Percentiles rank a stretch among this genome's conserved stretches.
These are phyloP conservation scores for Colletotrichum eleusines DNA, from an alignment of 2,329 filamentous ascomycete species.

Conservation along the genomic window DNA sequence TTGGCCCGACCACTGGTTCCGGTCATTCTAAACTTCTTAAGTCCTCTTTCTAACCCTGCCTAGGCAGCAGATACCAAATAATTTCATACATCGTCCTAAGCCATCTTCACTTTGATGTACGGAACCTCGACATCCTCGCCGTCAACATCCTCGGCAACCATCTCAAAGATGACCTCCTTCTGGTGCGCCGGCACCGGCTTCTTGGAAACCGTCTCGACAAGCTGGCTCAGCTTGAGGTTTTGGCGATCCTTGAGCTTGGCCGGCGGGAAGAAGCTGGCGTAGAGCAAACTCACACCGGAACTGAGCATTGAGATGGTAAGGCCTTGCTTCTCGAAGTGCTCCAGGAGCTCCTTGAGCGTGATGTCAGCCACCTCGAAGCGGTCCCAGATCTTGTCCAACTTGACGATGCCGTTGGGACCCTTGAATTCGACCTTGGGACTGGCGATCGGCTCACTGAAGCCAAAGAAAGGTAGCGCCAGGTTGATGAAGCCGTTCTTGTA, in stretches of 20 bases:
- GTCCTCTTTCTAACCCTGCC: slow-evolving; percentile 9
- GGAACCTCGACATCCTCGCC: slow-evolving; percentile 97
- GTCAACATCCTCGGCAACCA: slow-evolving; percentile 88
- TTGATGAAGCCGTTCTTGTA: slow-evolving; percentile 99
- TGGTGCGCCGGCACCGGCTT: slow-evolving; percentile 92
- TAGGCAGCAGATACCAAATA: not conserved
- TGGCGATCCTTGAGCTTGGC: slow-evolving; percentile 84
- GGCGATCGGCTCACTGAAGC: slow-evolving; percentile 95
- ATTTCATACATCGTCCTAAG: slow-evolving; percentile 45
- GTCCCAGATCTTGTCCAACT: slow-evolving; percentile 97
- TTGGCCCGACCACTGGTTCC: not conserved
- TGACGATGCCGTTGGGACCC: slow-evolving; percentile 81
- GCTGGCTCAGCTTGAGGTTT: slow-evolving; percentile 84
- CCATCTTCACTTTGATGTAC: slow-evolving; percentile 90
- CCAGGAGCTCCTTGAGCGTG: slow-evolving; percentile 85
- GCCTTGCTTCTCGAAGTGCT: slow-evolving; percentile 84
- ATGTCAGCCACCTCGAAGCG: slow-evolving; percentile 92
- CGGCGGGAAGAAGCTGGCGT: slow-evolving; percentile 90
- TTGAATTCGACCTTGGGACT: slow-evolving; percentile 93
- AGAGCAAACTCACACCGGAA: slow-evolving; percentile 95
- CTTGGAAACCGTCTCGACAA: slow-evolving; percentile 91
- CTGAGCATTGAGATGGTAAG: slow-evolving; percentile 92
- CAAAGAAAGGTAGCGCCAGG: slow-evolving; percentile 95
- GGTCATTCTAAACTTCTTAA: slow-evolving; percentile 3
- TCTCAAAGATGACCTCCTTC: slow-evolving; percentile 96